Percentiles rank a stretch among this genome's conserved stretches.
Evolutionary conservation across 1,284 basidiomycete species (phyloP).

Genomic region (Vanrija humicola): DNA sequence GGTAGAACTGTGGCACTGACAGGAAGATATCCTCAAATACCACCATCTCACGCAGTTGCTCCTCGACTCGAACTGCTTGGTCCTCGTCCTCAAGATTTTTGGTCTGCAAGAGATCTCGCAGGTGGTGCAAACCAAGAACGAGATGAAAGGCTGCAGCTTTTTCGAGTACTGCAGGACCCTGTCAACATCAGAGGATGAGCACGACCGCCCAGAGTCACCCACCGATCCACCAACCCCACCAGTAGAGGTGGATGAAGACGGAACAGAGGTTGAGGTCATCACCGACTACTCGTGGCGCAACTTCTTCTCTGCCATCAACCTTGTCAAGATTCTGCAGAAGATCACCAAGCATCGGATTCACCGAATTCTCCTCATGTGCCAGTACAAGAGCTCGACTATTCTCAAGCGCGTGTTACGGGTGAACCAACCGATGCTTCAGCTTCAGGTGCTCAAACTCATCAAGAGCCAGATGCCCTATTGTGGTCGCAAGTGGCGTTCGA

Average conservation of each 20-base stretch:
- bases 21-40: slow-evolving; percentile 91
- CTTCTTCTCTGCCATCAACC: slow-evolving; percentile 97
- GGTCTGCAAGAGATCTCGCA: slow-evolving; percentile 85
- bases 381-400: slow-evolving; percentile 97
- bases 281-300: slow-evolving; percentile 97
- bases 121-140: slow-evolving; percentile 80
- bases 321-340: slow-evolving; percentile 97
- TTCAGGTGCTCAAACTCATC: slow-evolving; percentile 95
- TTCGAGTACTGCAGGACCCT: slow-evolving; percentile 65
- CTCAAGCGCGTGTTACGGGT: slow-evolving; percentile 92
- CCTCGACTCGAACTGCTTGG: slow-evolving; percentile 89
- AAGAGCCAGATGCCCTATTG: slow-evolving; percentile 99
- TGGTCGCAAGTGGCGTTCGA: slow-evolving; percentile 96
- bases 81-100: slow-evolving; percentile 97
- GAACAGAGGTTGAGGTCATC: slow-evolving; percentile 81
- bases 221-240: slow-evolving; percentile 52
- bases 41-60: slow-evolving; percentile 93
- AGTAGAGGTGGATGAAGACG: slow-evolving; percentile 1
- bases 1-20: not conserved
- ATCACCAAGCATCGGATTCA: slow-evolving; percentile 91
- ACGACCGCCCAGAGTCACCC: not conserved
- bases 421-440: slow-evolving; percentile 87
- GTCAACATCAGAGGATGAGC: not conserved
- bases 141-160: slow-evolving; percentile 63
- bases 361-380: slow-evolving; percentile 90